Evolutionary conservation across 352 stramenopile genomes (phyloP).

Genomic region (Globisporangium barbulae): DNA sequence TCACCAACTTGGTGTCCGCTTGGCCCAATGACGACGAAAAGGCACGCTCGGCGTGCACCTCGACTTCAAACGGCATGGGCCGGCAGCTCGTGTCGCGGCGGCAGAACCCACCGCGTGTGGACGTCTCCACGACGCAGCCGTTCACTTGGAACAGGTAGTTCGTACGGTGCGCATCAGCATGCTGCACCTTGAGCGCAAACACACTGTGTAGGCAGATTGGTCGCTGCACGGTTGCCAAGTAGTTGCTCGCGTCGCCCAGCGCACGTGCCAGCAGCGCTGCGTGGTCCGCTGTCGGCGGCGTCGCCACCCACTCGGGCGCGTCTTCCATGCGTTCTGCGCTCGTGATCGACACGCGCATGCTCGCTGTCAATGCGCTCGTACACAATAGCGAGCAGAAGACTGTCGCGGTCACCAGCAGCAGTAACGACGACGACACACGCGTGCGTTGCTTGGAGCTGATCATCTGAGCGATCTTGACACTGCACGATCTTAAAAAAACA

Average conservation of each 20-base stretch:
- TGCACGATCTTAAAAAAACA: no score
- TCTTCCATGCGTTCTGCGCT: neutral
- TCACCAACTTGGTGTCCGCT: neutral
- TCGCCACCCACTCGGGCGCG: neutral
- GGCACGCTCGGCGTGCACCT: neutral
- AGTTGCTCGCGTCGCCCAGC: neutral
- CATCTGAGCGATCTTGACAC: neutral
- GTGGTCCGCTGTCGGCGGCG: neutral
- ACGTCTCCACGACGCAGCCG: neutral
- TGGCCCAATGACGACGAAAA: neutral
- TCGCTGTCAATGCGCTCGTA: neutral
- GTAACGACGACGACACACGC: neutral
- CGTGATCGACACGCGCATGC: neutral
- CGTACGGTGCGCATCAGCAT: neutral
- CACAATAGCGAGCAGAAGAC: neutral
- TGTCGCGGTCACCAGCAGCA: neutral
- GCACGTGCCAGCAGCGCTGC: neutral
- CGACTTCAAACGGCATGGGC: neutral
- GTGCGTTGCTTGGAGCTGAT: neutral
- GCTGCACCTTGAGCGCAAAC: conserved; percentile 1
- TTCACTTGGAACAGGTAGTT: conserved; percentile 7
- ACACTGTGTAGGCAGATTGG: neutral
- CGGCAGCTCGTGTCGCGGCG: neutral
- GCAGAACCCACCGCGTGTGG: neutral
- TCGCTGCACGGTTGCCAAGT: neutral